Evolutionary conservation across 441 rosid species (phyloP), one percentile per base, ranked within the genome.

Genomic region (Raphanus hybrid): DNA sequence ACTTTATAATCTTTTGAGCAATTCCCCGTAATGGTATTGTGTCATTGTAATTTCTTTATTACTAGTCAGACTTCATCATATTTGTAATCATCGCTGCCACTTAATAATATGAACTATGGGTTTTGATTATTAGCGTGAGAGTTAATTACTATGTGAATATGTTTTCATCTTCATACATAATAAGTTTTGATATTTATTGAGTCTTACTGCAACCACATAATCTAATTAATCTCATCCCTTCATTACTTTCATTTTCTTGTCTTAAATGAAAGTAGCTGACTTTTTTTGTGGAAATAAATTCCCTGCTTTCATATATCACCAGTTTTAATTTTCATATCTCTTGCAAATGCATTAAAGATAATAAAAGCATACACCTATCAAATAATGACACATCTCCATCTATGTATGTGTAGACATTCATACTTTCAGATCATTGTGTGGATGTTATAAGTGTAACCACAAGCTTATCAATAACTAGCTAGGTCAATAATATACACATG

Each of bases 261-360:
- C 61, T 39, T 62, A 73, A 70, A 41, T 68, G 70, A 37, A 68
- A 73, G 66, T 8, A 63, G 65, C 54, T 63, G 71, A 78, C 75
- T 67, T 73, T 62, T 62, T 8, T 37, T 62, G 74, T 54, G 50
- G 20, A 11, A 12, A 61, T 62, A 16, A 16, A 60, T 50, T 48
- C 41, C 29, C 15, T 39, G 7, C 14, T 58, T 18, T 71, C 55
- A 45, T 11, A 34, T 23, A 48, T 12, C 34, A 72, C 65, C 67
- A 57, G 20, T 57, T 59, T 26, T 58, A 1, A 10, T 77, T 71
- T 23, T 10, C 59, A 77, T 58, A 65, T 35, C 43, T 45, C 57
- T 11, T 0, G 26, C 69, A 35, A 8, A 78, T 16, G 43, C 64
- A 29, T 29, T 29, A 20, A 78, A 48, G 48, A 58, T 76, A 29